A percentile compares a stretch with the other conserved stretches of the same genome.
Conservation (phyloP, 1,284 basidiomycete species). For the Porogramme epimiltina region DNA sequence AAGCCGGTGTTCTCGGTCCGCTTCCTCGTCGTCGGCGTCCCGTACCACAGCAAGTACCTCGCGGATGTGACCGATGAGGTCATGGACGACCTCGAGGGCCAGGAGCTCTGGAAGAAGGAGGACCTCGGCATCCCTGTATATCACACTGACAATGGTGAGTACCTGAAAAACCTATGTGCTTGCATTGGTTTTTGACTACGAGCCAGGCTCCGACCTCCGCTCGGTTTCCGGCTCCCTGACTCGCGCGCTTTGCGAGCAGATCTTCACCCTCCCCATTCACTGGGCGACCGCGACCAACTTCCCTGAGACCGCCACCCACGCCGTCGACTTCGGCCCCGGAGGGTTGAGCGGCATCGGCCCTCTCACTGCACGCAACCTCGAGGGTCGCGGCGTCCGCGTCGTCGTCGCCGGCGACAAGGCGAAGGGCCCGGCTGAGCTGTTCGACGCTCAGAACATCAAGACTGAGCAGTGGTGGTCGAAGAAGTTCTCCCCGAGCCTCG, state of each 20-base stretch:
- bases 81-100: conserved; percentile 73
- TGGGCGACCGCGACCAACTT: conserved; percentile 92
- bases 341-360: conserved; percentile 93
- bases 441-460: conserved; percentile 65
- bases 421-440: conserved; percentile 86
- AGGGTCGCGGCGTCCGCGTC: conserved; percentile 91
- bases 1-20: conserved; percentile 93
- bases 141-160: conserved; percentile 89
- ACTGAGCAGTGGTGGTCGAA: conserved; percentile 91
- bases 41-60: conserved; percentile 93
- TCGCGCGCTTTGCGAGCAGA: conserved; percentile 87
- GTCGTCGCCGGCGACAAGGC: conserved; percentile 87
- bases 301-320: conserved; percentile 89
- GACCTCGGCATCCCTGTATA: conserved; percentile 87
- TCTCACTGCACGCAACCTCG: conserved; percentile 87
- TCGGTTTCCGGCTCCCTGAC: conserved; percentile 67
- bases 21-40: conserved; percentile 93
- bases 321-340: conserved; percentile 96
- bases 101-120: conserved; percentile 80
- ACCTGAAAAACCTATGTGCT: not conserved
- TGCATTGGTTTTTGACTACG: conserved; percentile 5
- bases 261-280: conserved; percentile 90
- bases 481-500: conserved; percentile 83
- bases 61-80: conserved; percentile 78
- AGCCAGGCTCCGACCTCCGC: conserved; percentile 81